Evolutionary conservation across 305 asterid species (phyloP), one percentile per base, ranked within the genome.

Genomic region (Fraxinus sp.): DNA sequence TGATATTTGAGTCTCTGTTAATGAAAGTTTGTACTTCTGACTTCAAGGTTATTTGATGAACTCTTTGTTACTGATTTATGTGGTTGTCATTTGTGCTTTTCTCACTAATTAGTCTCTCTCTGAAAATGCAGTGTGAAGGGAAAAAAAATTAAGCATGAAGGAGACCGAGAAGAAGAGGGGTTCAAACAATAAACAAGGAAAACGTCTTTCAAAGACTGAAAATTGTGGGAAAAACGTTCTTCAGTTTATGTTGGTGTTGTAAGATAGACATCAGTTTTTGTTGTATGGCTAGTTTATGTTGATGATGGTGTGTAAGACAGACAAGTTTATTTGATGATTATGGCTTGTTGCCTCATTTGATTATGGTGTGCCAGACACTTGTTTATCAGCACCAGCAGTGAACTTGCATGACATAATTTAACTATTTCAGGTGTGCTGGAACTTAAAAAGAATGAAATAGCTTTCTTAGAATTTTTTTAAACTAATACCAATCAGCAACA

Each of bases 91-190:
- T 70, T 55, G 24, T 79, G 82, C 71, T 44, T 80, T 78, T 80
- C 79, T 80, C 49, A 55, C 22, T n/a, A 72, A 71, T 41, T 86
- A 55, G 26, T 71, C 18, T 8, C 24, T 16, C 26, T 24, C 75
- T 82, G 59, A 75, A 79, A 77, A 28, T 84, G 74, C 84, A 84
- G 89, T 81, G 81, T 72, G 32, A 73, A 78, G 79, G 85, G 86
- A 49, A 35, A 74, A 76, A 66, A 49, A 44, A 82, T 75, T 76
- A 85, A 91, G 84, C 89, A 92, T 93, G 97, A 95, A 90, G 88
- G 97, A 93, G 82, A 82, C 87, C 20, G 95, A 92, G 49, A 88
- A 84, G 90, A 89, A 84, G 90, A 92, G 86, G 83, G 91, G 83
- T 81, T 80, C 89, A 64, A 92, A 77, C 85, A 91, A 74, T 85